Base-by-base conservation (phyloP, 2,329 filamentous ascomycete genomes). In the Paracamarosporium sp. region DNA sequence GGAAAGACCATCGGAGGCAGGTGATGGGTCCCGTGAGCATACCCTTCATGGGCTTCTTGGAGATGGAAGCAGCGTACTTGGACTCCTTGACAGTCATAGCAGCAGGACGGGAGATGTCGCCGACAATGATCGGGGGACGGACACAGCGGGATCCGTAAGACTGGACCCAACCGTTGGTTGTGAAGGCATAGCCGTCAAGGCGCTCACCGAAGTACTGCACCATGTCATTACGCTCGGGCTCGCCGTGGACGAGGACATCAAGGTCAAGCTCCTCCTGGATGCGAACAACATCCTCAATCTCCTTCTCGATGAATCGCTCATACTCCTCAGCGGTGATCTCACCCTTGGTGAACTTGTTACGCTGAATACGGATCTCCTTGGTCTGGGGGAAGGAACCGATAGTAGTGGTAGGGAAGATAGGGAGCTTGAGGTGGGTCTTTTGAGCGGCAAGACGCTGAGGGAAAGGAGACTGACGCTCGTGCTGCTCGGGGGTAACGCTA, bases 171-270 rank as follows among this genome's bases (percentile, higher is more conserved):
- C 92, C 95, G 84, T 97, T 91, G 79, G 94, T 98, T 79, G 95
- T 99, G 88, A 99, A 99, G 78, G 93, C 90, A 80, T 98, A 99
- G 76, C 95, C 95, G 74, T 96, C 88, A 64, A 99, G 87, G 76
- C 92, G 91, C 88, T 99, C 95, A 82, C 95, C 95, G 73, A 99
- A 99, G 89, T 97, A 99, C 83, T 99, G 95, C 53, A 99, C 95
- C 95, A 99, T 99, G 89, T 99, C 95, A 85, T 99, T 99, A 81
- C 95, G 93, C 88, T 99, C 95, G 60, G 95, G 95, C 87, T 99
- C 95, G 78, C 95, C 95, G 85, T 99, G 95, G 66, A 99, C 95
- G 78, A 91, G 92, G 79, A 99, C 95, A 72, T 99, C 95, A 54
- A 99, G 90, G 80, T 88, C 93, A 75, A 99, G 93, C 85, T 98